Conservation (phyloP, 192 early-diverging fungal species). For the Coemansia asiatica region DNA sequence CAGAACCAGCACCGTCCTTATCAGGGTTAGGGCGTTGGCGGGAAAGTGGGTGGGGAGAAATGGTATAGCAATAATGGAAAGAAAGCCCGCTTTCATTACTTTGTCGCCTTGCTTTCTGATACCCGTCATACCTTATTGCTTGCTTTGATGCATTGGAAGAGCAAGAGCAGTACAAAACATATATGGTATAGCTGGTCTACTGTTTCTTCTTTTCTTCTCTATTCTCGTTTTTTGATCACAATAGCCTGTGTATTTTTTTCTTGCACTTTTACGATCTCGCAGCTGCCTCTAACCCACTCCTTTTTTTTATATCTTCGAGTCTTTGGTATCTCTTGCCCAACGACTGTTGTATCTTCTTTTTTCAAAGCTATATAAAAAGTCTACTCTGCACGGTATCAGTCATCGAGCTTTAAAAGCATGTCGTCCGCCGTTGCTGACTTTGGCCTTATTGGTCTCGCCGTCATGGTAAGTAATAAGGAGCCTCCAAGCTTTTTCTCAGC, state of each 20-base stretch:
- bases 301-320: too few relatives aligned
- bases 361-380: background rate
- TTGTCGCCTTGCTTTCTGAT: background rate
- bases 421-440: constrained; percentile 76
- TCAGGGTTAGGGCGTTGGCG: background rate
- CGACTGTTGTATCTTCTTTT: background rate
- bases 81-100: too few relatives aligned
- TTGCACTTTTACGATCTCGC: too few relatives aligned
- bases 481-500: too few relatives aligned
- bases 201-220: constrained; percentile 1
- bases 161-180: background rate
- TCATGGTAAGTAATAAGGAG: constrained; percentile 77
- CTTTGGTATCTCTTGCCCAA: background rate
- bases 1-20: too few relatives aligned
- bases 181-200: background rate
- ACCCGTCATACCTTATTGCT: background rate
- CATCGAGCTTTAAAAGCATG: constrained; percentile 8
- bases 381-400: too few relatives aligned
- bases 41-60: background rate
- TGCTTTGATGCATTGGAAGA: too few relatives aligned
- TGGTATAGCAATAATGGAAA: too few relatives aligned
- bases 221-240: background rate
- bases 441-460: constrained; percentile 98
- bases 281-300: too few relatives aligned
- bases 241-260: background rate